phyloP scores from a whole-genome alignment of 257 asterid species.

The Forsythia viridissima region DNA sequence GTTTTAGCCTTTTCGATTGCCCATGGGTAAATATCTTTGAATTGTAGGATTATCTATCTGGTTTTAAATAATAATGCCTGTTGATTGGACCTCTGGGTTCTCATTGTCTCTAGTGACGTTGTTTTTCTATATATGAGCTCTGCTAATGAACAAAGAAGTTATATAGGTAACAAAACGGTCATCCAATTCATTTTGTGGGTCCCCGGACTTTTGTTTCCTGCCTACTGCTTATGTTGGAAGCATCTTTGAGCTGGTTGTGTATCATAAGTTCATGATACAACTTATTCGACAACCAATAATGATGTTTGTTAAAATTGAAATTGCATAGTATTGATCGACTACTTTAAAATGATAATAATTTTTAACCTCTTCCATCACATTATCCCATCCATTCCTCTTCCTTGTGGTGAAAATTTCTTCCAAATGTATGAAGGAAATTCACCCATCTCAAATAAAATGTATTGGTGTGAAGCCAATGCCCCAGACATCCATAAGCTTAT shows the following conservation, averaged over 20 bases:
- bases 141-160: background rate
- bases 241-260: background rate
- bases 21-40: background rate
- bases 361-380: background rate
- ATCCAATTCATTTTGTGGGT: background rate
- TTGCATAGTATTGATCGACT: background rate
- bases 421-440: background rate
- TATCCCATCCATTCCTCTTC: background rate
- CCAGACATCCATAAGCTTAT: background rate
- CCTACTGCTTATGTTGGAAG: background rate
- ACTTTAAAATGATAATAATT: background rate
- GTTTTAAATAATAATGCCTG: background rate
- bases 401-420: background rate
- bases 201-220: background rate
- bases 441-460: background rate
- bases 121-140: background rate
- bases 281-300: background rate
- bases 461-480: background rate
- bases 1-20: background rate
- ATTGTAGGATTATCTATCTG: background rate
- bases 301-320: background rate
- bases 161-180: background rate
- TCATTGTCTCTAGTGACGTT: background rate
- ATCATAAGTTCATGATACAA: background rate
- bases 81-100: background rate